A percentile compares a stretch with the other conserved stretches of the same genome.
Evolutionary conservation across 805 yeast genomes (phyloP).

Genomic region (Teunomyces lycoperdinae): DNA sequence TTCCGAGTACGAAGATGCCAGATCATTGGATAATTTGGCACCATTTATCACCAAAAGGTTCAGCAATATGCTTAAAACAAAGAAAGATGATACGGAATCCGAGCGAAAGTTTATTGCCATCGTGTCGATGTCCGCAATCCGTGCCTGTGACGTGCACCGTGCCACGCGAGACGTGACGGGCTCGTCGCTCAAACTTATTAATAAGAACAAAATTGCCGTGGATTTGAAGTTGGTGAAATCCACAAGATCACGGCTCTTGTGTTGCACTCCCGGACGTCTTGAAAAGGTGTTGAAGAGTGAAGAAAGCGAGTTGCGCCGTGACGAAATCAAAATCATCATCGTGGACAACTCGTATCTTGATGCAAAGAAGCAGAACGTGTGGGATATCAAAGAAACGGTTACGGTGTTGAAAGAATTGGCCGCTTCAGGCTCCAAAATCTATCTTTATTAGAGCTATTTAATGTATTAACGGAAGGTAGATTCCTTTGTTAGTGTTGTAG

Average conservation of each 20-base stretch:
- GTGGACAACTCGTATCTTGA: conserved; percentile 64
- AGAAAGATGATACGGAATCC: conserved; percentile 17
- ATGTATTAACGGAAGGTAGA: conserved; percentile 16
- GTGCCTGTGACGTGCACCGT: conserved; percentile 84
- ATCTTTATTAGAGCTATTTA: conserved; percentile 42
- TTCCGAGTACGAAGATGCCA: conserved; percentile 49
- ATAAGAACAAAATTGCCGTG: conserved; percentile 67
- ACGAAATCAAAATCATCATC: conserved; percentile 52
- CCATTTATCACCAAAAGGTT: conserved; percentile 53
- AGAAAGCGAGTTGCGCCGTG: conserved; percentile 36
- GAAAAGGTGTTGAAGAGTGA: conserved; percentile 45
- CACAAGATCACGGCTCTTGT: conserved; percentile 49
- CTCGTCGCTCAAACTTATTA: conserved; percentile 66
- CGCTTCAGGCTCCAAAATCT: conserved; percentile 45
- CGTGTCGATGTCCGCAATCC: conserved; percentile 71
- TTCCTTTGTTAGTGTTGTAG: conserved; percentile 25
- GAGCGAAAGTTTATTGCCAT: conserved; percentile 49
- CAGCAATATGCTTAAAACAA: conserved; percentile 37
- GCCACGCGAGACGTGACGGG: conserved; percentile 48
- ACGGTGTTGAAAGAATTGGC: conserved; percentile 41
- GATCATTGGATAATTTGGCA: conserved; percentile 55
- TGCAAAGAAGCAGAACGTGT: conserved; percentile 54
- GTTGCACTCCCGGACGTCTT: conserved; percentile 64
- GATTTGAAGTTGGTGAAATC: conserved; percentile 50
- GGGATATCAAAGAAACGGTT: conserved; percentile 54